phyloP scores from a whole-genome alignment of 192 early-diverging fungal species.

The Lobosporangium transversale region DNA sequence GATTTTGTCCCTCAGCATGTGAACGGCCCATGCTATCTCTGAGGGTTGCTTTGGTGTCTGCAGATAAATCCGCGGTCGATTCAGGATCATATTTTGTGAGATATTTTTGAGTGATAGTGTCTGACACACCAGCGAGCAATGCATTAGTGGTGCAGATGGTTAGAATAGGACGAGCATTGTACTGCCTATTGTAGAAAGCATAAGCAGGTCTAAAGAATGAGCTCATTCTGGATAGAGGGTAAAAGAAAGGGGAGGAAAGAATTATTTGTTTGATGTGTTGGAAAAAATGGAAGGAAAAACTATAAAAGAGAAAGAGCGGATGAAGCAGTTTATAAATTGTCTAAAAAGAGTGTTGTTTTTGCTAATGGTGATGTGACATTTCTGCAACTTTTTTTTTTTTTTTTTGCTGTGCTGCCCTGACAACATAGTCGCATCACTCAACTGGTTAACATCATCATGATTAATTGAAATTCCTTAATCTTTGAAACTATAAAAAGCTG shows the following conservation, averaged over 20 bases:
- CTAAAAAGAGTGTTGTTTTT: no score
- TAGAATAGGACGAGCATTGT: constrained; percentile 64
- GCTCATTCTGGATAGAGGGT: constrained; percentile 12
- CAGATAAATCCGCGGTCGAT: no score
- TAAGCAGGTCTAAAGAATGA: constrained; percentile 26
- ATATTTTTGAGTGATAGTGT: constrained; percentile 69
- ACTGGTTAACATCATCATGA: no score
- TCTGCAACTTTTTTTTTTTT: no score
- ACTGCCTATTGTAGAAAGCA: constrained; percentile 55
- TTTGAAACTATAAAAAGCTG: no score
- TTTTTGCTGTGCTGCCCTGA: no score
- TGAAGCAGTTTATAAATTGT: background rate
- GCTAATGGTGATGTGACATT: no score
- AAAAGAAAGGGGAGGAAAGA: background rate
- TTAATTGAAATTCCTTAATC: no score
- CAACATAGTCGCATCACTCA: no score
- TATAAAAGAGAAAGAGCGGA: background rate
- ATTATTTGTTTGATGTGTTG: no score
- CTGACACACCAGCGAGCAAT: constrained; percentile 67
- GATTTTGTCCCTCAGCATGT: background rate
- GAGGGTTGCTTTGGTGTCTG: constrained; percentile 7
- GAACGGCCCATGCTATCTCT: background rate
- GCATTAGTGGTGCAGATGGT: constrained; percentile 78
- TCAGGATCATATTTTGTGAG: no score
- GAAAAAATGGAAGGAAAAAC: background rate